Conservation (phyloP, 2,329 filamentous ascomycete species). For the Esteya vermicola region DNA sequence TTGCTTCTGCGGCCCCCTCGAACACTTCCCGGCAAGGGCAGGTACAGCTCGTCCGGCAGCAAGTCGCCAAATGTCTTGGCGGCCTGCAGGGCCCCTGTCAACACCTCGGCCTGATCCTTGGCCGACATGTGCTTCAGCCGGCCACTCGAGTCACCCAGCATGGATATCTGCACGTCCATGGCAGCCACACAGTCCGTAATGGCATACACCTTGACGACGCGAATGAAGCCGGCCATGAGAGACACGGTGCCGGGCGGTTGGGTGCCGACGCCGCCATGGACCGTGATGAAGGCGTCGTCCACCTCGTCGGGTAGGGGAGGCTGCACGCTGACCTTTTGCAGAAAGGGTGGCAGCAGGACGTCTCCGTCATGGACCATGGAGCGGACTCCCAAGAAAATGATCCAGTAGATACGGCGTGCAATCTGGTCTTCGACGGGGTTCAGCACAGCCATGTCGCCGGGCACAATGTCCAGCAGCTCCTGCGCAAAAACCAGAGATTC, state of each 20-base stretch:
- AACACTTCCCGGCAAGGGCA: conserved; percentile 8
- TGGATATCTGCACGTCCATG: background rate
- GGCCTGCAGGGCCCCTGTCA: conserved; percentile 55
- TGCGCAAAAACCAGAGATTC: conserved; percentile 57
- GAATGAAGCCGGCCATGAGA: conserved; percentile 65
- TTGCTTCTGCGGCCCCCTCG: conserved; percentile 18
- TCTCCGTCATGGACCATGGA: conserved; percentile 67
- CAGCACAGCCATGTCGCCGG: conserved; percentile 20
- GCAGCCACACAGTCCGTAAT: conserved; percentile 61
- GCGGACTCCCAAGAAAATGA: conserved; percentile 59
- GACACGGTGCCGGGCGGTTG: conserved; percentile 58
- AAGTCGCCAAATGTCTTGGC: conserved; percentile 56
- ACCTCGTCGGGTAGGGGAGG: conserved; percentile 70
- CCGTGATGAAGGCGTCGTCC: conserved; percentile 68
- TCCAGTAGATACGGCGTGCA: conserved; percentile 72
- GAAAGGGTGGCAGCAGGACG: conserved; percentile 57
- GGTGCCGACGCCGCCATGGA: conserved; percentile 47
- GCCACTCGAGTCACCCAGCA: background rate
- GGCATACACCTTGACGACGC: conserved; percentile 62
- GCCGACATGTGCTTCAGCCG: conserved; percentile 32
- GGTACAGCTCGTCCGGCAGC: conserved; percentile 50
- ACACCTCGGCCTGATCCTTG: conserved; percentile 59
- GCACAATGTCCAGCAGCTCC: conserved; percentile 47
- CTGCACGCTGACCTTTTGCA: conserved; percentile 53
- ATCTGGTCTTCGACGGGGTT: conserved; percentile 62